Percentiles rank a stretch among this genome's conserved stretches.
These are phyloP conservation scores for Cladorrhinum sp. DNA, from an alignment of 2,329 filamentous ascomycete genomes.

Conservation along the genomic window DNA sequence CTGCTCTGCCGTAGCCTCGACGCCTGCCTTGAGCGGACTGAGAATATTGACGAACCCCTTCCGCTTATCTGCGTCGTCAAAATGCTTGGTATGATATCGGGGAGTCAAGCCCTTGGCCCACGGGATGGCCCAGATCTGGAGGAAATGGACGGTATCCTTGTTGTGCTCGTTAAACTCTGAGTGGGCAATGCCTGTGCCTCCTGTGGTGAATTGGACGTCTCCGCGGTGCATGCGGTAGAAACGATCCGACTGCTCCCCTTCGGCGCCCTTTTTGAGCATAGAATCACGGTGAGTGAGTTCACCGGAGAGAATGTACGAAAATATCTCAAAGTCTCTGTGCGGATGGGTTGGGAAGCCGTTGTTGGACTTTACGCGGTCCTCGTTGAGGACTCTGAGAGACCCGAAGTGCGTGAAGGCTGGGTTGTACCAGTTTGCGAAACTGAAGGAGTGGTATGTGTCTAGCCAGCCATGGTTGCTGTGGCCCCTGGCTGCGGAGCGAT, in stretches of 20 bases:
- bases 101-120: constrained; percentile 71
- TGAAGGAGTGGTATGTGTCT: constrained; percentile 83
- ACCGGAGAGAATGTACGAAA: constrained; percentile 80
- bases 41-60: constrained; percentile 71
- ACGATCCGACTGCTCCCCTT: constrained; percentile 57
- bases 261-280: constrained; percentile 69
- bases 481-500: constrained; percentile 68
- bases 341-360: constrained; percentile 81
- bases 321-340: constrained; percentile 86
- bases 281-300: constrained; percentile 85
- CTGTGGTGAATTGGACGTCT: constrained; percentile 87
- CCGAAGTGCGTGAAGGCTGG: constrained; percentile 68
- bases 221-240: constrained; percentile 72
- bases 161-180: constrained; percentile 77
- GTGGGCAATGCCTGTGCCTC: constrained; percentile 77
- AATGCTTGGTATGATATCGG: constrained; percentile 72
- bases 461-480: constrained; percentile 85
- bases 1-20: constrained; percentile 57
- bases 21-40: constrained; percentile 68
- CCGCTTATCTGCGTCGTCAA: constrained; percentile 69
- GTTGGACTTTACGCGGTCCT: constrained; percentile 73
- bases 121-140: constrained; percentile 85
- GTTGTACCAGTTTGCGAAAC: constrained; percentile 71
- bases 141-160: constrained; percentile 71
- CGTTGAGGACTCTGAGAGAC: constrained; percentile 78